phyloP scores from a whole-genome alignment of 2,329 filamentous ascomycete genomes.

The Aspergillus novofumigatus region DNA sequence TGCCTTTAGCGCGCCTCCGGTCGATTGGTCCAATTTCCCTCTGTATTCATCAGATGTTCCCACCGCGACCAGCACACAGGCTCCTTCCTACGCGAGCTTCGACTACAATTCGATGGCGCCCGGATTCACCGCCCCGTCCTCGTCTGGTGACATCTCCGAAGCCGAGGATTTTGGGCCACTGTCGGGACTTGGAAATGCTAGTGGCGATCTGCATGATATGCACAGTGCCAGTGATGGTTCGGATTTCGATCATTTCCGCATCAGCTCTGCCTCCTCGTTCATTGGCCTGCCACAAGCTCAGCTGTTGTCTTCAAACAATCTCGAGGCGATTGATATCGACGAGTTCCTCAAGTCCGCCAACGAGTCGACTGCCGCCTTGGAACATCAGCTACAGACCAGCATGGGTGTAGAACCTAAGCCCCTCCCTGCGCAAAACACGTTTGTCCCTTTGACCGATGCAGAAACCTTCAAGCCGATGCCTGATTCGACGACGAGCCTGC shows the following conservation, averaged over 20 bases:
- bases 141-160: conserved; percentile 48
- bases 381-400: conserved; percentile 37
- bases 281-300: conserved; percentile 39
- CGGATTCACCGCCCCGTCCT: conserved; percentile 41
- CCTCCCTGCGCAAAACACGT: conserved; percentile 27
- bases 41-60: conserved; percentile 36
- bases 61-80: conserved; percentile 39
- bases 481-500: conserved; percentile 14
- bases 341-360: conserved; percentile 42
- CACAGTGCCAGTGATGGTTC: conserved; percentile 41
- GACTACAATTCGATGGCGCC: conserved; percentile 40
- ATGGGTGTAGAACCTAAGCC: conserved; percentile 34
- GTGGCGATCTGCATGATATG: conserved; percentile 34
- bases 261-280: conserved; percentile 43
- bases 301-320: conserved; percentile 37
- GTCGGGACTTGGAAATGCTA: conserved; percentile 24
- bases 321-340: conserved; percentile 42
- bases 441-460: conserved; percentile 21
- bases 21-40: conserved; percentile 48
- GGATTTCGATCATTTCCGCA: conserved; percentile 38
- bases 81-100: conserved; percentile 45
- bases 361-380: conserved; percentile 36
- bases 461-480: conserved; percentile 20
- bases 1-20: conserved; percentile 38
- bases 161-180: conserved; percentile 41